Evolutionary conservation across 202 grass and related monocot species (phyloP), one percentile per base, ranked within the genome.

Genomic region (Panicum virgatum): DNA sequence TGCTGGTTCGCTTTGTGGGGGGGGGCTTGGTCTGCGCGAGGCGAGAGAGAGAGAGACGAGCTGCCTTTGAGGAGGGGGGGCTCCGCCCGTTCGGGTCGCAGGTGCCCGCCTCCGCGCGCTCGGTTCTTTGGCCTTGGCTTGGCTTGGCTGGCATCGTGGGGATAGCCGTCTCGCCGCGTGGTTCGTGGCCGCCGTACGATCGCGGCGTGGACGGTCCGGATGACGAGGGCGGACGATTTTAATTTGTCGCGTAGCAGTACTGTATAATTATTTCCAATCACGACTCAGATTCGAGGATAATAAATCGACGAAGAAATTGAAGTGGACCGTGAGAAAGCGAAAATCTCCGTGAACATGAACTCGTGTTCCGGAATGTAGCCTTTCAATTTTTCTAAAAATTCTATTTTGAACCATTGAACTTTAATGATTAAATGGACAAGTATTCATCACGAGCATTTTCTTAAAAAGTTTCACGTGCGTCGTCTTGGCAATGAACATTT

Each of bases 141-240:
- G 47, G 47, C 16, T 5, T 46, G 44, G 44, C 44, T 46, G 12
- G 44, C 53, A 12, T 23, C 9, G 53, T 12, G n/a, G 8, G n/a
- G 66, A n/a, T 48, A 51, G 47, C 46, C 69, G 9, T 52, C 46
- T 20, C 1, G 9, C 44, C 15, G 68, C 15, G 46, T 52, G 47
- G 29, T 10, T 48, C 3, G 5, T 47, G 38, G 7, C 36, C 26
- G 67, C 36, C 76, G 83, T 73, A 9, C 26, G 83, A 79, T 86
- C 14, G 12, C 3, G 6, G 3, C 4, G 29, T 52, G 43, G 76
- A 80, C 76, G 68, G 68, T 12, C 9, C 42, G 9, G 40, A 47
- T 77, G 26, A 26, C 3, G 8, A 57, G 6, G 0, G 20, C 11
- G 1, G 3, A 66, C 5, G 9, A n/a, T 34, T 66, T 3, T 20